These are phyloP conservation scores for Didymella segeticola DNA, from an alignment of 2,329 filamentous ascomycete genomes.

Conservation along the genomic window DNA sequence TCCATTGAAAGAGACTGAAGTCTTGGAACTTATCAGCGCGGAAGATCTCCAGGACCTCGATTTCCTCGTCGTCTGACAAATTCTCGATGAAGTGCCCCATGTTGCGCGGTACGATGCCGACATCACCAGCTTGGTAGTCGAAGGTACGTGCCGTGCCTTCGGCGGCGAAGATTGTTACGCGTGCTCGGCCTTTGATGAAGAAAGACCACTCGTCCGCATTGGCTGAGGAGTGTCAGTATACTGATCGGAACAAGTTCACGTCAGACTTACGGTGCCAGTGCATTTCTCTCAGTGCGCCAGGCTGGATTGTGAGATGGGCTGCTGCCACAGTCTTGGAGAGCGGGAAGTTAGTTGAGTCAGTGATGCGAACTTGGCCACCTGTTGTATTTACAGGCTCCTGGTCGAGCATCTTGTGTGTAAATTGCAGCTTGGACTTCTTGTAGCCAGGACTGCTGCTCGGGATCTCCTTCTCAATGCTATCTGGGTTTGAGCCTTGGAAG, in stretches of 20 bases:
- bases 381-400: conserved; percentile 70
- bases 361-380: conserved; percentile 75
- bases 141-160: conserved; percentile 75
- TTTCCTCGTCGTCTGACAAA: conserved; percentile 72
- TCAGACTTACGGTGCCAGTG: conserved; percentile 71
- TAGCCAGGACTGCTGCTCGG: conserved; percentile 64
- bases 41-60: conserved; percentile 80
- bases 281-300: conserved; percentile 77
- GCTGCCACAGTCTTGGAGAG: conserved; percentile 76
- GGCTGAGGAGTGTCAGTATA: conserved; percentile 18
- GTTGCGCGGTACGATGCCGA: conserved; percentile 76
- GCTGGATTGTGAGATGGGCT: conserved; percentile 73
- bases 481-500: conserved; percentile 72
- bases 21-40: conserved; percentile 74
- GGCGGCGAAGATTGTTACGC: conserved; percentile 76
- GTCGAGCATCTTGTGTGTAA: conserved; percentile 74
- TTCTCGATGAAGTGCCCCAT: conserved; percentile 87
- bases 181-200: conserved; percentile 74
- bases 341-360: conserved; percentile 78
- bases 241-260: neutral
- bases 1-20: conserved; percentile 77
- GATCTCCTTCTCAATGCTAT: conserved; percentile 69
- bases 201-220: conserved; percentile 82
- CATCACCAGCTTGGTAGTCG: conserved; percentile 76
- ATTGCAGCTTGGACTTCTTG: conserved; percentile 71